Conservation (phyloP, 2,329 filamentous ascomycete species). For the Calonectria naviculata region DNA sequence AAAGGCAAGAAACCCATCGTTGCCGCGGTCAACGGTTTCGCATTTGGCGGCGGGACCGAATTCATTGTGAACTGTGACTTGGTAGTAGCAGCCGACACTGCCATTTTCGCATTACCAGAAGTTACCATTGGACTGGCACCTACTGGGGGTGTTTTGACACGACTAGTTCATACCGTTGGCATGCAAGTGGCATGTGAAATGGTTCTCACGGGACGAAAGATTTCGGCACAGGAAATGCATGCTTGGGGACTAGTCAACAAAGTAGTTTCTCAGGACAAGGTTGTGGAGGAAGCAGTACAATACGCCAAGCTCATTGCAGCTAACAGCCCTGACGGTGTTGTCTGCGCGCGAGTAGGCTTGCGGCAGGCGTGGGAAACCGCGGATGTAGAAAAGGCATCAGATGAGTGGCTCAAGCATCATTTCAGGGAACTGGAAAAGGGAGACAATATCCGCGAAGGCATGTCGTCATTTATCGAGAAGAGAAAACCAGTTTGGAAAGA, state of each 20-base stretch:
- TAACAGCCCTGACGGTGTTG: conserved; percentile 47
- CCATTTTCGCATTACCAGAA: conserved; percentile 62
- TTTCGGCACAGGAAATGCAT: conserved; percentile 35
- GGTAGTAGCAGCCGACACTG: conserved; percentile 59
- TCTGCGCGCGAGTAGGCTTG: conserved; percentile 49
- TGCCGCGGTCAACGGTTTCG: conserved; percentile 66
- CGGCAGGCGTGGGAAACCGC: conserved; percentile 50
- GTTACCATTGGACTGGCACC: conserved; percentile 63
- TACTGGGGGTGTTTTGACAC: conserved; percentile 59
- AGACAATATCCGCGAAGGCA: conserved; percentile 58
- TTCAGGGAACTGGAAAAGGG: conserved; percentile 50
- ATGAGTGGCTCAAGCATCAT: conserved; percentile 53
- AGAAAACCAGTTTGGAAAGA: conserved; percentile 15
- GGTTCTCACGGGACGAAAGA: conserved; percentile 35
- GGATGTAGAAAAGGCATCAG: conserved; percentile 50
- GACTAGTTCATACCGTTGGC: conserved; percentile 51
- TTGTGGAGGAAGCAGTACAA: conserved; percentile 31
- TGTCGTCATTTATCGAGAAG: conserved; percentile 63
- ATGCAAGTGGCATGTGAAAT: conserved; percentile 39
- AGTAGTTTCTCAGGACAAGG: conserved; percentile 8
- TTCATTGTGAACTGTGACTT: conserved; percentile 63
- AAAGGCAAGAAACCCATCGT: conserved; percentile 68
- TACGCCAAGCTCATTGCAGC: conserved; percentile 46
- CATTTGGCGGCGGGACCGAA: conserved; percentile 65
- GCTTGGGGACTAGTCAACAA: conserved; percentile 36